phyloP scores from a whole-genome alignment of 139 green algal genomes.

The Closterium sp. region DNA sequence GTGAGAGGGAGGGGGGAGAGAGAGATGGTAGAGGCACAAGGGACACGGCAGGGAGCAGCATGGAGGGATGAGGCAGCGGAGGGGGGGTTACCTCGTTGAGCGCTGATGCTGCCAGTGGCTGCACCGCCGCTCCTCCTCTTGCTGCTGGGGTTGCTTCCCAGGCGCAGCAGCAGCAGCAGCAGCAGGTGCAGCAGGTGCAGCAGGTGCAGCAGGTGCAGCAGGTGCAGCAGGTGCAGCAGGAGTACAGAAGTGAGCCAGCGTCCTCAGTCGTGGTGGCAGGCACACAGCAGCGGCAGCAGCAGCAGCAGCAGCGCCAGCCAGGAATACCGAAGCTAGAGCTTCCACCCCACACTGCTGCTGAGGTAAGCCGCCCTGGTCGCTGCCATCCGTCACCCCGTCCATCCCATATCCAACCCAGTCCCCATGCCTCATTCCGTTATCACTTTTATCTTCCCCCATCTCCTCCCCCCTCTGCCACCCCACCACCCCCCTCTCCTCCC shows the following conservation, averaged over 20 bases:
- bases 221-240: too few species aligned
- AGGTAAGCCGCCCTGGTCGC: neutral
- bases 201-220: neutral
- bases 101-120: neutral
- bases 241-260: too few species aligned
- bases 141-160: neutral
- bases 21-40: neutral
- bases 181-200: neutral
- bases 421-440: too few species aligned
- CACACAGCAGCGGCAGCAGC: too few species aligned
- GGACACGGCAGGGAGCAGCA: neutral
- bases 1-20: neutral
- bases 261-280: too few species aligned
- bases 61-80: neutral
- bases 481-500: neutral
- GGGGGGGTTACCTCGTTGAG: neutral
- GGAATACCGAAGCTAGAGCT: neutral
- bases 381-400: neutral
- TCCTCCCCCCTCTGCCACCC: neutral
- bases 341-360: neutral
- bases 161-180: neutral
- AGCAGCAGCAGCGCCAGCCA: neutral
- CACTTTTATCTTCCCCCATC: too few species aligned
- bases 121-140: neutral
- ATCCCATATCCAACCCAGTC: neutral